Evolutionary conservation across 768 basidiomycete species (phyloP).

Genomic region (Trichaptum fuscoviolaceum): DNA sequence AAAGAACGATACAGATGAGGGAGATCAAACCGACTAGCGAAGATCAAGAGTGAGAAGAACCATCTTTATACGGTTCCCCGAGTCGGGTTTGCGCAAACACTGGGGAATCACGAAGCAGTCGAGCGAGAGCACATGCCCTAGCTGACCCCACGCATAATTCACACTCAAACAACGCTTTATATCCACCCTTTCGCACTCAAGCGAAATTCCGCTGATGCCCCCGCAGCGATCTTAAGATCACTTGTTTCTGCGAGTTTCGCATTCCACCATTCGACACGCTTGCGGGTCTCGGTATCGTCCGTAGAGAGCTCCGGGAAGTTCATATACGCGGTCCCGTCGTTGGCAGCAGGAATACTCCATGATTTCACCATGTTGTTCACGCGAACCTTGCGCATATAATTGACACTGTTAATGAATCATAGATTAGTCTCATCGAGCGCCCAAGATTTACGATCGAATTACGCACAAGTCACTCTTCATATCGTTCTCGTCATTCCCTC

Average conservation of each 20-base stretch:
- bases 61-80: not conserved
- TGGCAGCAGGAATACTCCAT: constrained; percentile 11
- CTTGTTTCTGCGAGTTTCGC: constrained; percentile 15
- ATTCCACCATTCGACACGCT: constrained; percentile 20
- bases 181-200: constrained; percentile 8
- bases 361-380: constrained; percentile 15
- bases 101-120: not conserved
- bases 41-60: not conserved
- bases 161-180: not conserved
- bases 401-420: constrained; percentile 11
- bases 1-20: too few species aligned
- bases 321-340: constrained; percentile 13
- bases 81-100: not conserved
- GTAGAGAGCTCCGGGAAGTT: constrained; percentile 14
- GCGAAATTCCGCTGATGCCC: constrained; percentile 13
- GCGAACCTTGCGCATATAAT: constrained; percentile 12
- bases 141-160: not conserved
- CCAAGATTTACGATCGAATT: not conserved
- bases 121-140: not conserved
- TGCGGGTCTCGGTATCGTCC: constrained; percentile 11
- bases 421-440: not conserved
- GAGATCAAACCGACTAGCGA: too few species aligned
- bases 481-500: constrained; percentile 16
- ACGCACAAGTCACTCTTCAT: constrained; percentile 19
- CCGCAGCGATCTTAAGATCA: constrained; percentile 15